Evolutionary conservation across 371 early-diverging fungal genomes (phyloP).

Genomic region (Circinella umbellata): DNA sequence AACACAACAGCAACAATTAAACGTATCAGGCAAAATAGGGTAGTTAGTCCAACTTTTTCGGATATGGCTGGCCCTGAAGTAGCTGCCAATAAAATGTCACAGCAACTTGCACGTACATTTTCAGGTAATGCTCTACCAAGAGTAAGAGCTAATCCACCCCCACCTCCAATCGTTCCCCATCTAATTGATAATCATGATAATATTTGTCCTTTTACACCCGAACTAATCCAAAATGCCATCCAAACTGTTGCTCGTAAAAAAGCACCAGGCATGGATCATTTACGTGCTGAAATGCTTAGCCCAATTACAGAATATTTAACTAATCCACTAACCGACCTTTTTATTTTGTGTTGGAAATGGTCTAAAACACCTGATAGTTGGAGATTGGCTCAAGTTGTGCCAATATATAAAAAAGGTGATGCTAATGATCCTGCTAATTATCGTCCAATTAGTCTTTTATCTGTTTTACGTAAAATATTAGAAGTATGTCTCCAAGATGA

Average conservation of each 20-base stretch:
- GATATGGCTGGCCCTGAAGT: conserved; percentile 16
- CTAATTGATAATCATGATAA: conserved; percentile 14
- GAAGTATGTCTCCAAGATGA: not conserved
- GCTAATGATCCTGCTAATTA: conserved; percentile 21
- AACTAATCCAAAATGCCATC: too few relatives aligned
- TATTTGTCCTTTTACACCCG: too few relatives aligned
- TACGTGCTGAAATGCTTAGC: too few relatives aligned
- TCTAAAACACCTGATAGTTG: not conserved
- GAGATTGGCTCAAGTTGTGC: conserved; percentile 22
- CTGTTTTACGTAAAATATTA: conserved; percentile 18
- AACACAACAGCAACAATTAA: conserved; percentile 21
- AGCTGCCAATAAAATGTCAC: conserved; percentile 5
- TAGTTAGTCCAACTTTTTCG: not conserved
- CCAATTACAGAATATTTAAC: conserved; percentile 8
- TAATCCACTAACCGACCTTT: conserved; percentile 7
- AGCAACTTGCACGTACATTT: not conserved
- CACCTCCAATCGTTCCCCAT: not conserved
- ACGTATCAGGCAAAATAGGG: not conserved
- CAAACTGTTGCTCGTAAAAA: too few relatives aligned
- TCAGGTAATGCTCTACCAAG: not conserved
- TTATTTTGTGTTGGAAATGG: conserved; percentile 20
- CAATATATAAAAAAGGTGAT: conserved; percentile 18
- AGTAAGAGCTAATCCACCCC: not conserved
- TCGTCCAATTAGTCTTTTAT: conserved; percentile 28
- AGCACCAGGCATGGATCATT: too few relatives aligned